Percentiles rank a stretch among this genome's conserved stretches.
These are phyloP conservation scores for Talaromyces liani DNA, from an alignment of 495 filamentous ascomycete species.

Conservation along the genomic window DNA sequence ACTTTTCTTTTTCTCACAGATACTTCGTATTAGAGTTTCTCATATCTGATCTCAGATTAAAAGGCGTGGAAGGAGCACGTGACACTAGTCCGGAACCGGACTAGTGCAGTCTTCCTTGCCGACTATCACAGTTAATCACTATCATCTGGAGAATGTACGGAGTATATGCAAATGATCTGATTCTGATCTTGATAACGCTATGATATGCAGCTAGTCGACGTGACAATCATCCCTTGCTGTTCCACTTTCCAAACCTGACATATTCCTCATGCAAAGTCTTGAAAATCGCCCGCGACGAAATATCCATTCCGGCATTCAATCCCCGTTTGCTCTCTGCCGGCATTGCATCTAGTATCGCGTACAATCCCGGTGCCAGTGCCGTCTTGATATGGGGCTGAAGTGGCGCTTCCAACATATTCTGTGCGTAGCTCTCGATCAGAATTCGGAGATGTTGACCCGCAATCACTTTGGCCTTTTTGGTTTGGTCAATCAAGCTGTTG, in stretches of 20 bases:
- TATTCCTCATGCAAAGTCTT: conserved; percentile 65
- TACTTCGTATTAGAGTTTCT: background rate
- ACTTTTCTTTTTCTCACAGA: background rate
- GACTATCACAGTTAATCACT: too few species aligned
- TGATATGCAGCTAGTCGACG: conserved; percentile 9
- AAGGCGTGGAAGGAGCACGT: background rate
- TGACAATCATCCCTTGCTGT: conserved; percentile 31
- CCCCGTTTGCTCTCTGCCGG: conserved; percentile 54
- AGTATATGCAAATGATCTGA: background rate
- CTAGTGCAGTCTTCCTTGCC: background rate
- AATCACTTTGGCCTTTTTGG: conserved; percentile 65
- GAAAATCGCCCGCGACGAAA: conserved; percentile 60
- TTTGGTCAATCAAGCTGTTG: conserved; percentile 58
- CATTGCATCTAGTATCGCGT: conserved; percentile 63
- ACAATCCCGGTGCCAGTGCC: conserved; percentile 63
- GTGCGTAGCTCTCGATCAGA: conserved; percentile 63
- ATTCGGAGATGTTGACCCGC: conserved; percentile 69
- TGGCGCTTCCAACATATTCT: conserved; percentile 51
- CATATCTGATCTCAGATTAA: background rate
- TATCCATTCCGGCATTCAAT: conserved; percentile 63
- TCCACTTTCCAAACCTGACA: conserved; percentile 63
- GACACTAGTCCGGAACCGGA: background rate
- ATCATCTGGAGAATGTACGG: background rate
- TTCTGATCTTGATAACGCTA: background rate
- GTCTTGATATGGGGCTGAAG: conserved; percentile 55